Base-by-base conservation (phyloP, 371 early-diverging fungal species). In the Mucor plumbeus region DNA sequence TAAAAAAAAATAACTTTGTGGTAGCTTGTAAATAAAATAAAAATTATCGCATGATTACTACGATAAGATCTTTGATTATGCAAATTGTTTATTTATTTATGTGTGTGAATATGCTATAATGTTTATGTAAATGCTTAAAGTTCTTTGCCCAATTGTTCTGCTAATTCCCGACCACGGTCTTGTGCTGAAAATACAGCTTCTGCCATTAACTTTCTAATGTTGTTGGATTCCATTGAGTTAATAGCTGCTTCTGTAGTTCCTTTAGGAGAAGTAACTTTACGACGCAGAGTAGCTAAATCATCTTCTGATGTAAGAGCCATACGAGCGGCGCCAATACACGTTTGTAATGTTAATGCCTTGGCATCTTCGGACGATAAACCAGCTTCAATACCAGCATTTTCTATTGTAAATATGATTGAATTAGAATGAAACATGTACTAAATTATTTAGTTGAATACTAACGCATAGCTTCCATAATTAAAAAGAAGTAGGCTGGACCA, bases 401-500 rank as follows among this genome's bases (percentile, higher is more conserved):
- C 91, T 81, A 53, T 21, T 26, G 7, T 8, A 5, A 56, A 19
- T 56, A 31, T 21, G 53, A 31, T 53, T 53, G 53, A 53, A 8
- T 15, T 48, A n/a, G 56, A 47, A 35, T 50, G 26, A 21, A 55
- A 11, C 34, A 21, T 56, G 13, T 10, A 15, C 39, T 60, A n/a
- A 36, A 17, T 26, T 17, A 38, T 41, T 7, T 11, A 6, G 31
- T 15, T 11, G 40, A 31, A 21, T 11, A 74, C 75, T 79, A 73
- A 81, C 82, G 77, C 88, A 97, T 90, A 6, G 92, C 91, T 79
- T 97, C 97, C 79, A 94, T 88, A 71, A 96, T 81, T 69, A 94
- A 81, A 81, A 96, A 97, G 77, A 95, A 96, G 79, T 95, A 97
- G 14, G 97, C 97, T 7, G 97, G 97, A 6, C 96, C 97, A 41